A percentile compares a stretch with the other conserved stretches of the same genome.
Conservation (phyloP, 768 basidiomycete species). For the Mycena olivaceomarginata region DNA sequence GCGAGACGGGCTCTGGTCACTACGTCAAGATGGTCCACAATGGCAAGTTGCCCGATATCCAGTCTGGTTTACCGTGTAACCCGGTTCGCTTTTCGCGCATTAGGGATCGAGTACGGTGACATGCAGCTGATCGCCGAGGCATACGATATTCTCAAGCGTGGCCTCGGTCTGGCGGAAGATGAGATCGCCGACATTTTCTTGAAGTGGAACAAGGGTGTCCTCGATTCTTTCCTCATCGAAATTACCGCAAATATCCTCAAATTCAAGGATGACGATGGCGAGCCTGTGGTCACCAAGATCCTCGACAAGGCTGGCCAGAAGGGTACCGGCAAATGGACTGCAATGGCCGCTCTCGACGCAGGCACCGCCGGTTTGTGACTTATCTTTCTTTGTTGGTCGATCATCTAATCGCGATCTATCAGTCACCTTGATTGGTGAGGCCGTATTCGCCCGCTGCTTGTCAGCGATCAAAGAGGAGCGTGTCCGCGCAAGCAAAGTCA, state of each 20-base stretch:
- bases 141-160: conserved; percentile 98
- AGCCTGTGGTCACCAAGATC: conserved; percentile 94
- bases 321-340: conserved; percentile 99
- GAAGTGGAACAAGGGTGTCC: conserved; percentile 98
- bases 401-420: conserved; percentile 37
- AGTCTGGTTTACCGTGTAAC: conserved; percentile 22
- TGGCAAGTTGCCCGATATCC: conserved; percentile 66
- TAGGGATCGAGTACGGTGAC: conserved; percentile 99
- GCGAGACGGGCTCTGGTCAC: conserved; percentile 95
- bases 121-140: conserved; percentile 99
- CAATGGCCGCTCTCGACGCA: conserved; percentile 95
- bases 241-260: conserved; percentile 98
- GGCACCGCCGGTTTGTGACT: conserved; percentile 83
- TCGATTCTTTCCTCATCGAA: conserved; percentile 99
- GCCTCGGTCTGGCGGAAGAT: conserved; percentile 88
- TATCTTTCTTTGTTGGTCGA: conserved; percentile 28
- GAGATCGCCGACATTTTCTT: conserved; percentile 97
- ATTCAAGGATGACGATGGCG: conserved; percentile 97
- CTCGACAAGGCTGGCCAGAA: conserved; percentile 98
- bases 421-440: conserved; percentile 99
- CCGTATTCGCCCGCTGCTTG: conserved; percentile 98
- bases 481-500: conserved; percentile 91
- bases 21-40: conserved; percentile 99
- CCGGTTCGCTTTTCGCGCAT: conserved; percentile 34
- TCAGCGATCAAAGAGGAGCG: conserved; percentile 99